phyloP scores from a whole-genome alignment of 257 asterid species.

The Sherardia arvensis region DNA sequence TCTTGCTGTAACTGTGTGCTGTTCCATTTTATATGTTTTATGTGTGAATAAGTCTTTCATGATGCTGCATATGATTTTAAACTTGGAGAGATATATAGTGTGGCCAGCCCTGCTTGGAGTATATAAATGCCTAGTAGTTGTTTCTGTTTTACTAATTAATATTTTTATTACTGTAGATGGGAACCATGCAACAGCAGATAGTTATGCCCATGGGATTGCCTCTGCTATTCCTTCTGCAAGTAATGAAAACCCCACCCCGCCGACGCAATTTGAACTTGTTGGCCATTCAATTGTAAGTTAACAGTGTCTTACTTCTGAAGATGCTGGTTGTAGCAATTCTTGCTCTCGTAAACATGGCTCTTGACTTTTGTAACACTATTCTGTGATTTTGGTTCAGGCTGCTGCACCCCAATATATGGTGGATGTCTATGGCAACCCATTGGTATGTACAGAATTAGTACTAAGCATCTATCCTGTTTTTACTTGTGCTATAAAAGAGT shows the following conservation, averaged over 20 bases:
- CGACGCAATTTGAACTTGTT: constrained; percentile 54
- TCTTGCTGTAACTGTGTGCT: neutral
- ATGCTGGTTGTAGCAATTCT: constrained; percentile 3
- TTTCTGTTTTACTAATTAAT: constrained; percentile 9
- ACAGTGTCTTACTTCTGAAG: neutral
- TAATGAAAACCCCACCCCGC: constrained; percentile 35
- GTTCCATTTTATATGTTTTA: neutral
- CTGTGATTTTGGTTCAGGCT: constrained; percentile 32
- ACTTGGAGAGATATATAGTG: neutral
- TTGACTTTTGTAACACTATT: neutral
- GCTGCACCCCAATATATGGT: constrained; percentile 53
- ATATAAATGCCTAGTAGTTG: neutral
- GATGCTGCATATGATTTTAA: neutral
- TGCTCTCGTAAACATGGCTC: neutral
- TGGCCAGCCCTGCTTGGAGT: neutral
- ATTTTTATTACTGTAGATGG: constrained; percentile 39
- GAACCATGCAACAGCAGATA: constrained; percentile 21
- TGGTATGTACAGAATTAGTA: constrained; percentile 36
- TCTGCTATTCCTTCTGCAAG: constrained; percentile 36
- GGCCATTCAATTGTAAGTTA: constrained; percentile 74
- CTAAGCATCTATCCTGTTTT: neutral
- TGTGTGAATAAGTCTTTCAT: neutral
- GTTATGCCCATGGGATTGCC: constrained; percentile 33
- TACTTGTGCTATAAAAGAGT: too few relatives aligned
- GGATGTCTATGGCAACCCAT: constrained; percentile 72